Conservation (phyloP, 2,329 filamentous ascomycete species). For the Neofusicoccum cordaticola region DNA sequence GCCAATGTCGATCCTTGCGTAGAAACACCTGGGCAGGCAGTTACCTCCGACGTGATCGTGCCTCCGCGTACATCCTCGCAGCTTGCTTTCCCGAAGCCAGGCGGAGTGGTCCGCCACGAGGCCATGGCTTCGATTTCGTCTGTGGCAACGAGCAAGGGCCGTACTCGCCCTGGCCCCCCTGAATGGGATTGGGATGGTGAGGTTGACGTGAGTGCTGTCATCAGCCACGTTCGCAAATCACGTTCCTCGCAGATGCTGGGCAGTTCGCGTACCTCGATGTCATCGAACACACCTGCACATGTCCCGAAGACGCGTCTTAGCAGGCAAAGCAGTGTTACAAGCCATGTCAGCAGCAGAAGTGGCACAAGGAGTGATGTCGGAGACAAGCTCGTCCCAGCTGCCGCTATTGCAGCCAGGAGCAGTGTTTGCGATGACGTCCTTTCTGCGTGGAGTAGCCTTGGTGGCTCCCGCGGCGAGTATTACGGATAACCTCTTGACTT, state of each 20-base stretch:
- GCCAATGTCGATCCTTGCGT: conserved; percentile 27
- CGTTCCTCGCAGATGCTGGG: neutral
- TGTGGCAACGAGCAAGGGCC: neutral
- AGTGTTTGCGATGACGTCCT: conserved; percentile 48
- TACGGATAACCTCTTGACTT: neutral
- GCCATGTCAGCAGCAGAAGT: neutral
- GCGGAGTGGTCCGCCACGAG: neutral
- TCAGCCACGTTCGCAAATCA: conserved; percentile 1
- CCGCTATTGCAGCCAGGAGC: conserved; percentile 23
- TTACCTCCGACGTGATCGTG: neutral
- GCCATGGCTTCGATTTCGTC: conserved; percentile 25
- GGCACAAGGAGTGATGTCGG: neutral
- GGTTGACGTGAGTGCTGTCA: neutral
- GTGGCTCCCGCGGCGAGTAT: conserved; percentile 27
- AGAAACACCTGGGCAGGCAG: neutral
- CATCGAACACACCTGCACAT: neutral
- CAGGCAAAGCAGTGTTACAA: conserved; percentile 9
- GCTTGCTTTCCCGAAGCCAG: neutral
- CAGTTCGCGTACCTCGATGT: neutral
- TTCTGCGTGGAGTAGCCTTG: conserved; percentile 47
- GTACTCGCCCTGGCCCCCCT: neutral
- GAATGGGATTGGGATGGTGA: neutral
- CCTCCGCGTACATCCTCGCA: neutral
- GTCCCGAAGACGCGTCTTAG: neutral
- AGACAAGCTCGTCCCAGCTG: neutral